Base-by-base conservation (phyloP, 345 rosid species). In the Mercurialis annua region DNA sequence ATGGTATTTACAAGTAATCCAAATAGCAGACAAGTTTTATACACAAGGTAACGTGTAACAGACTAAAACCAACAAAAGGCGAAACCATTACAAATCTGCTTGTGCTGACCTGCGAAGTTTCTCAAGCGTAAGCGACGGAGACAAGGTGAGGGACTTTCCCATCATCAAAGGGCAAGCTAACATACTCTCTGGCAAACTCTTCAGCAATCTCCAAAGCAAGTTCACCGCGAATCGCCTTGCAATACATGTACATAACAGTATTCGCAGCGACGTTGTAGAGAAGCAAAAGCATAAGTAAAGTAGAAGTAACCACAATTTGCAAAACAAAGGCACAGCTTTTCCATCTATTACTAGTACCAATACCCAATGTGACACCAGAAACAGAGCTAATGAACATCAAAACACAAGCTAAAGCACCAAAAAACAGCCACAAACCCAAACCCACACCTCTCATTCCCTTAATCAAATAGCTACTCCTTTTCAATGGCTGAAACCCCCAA, bases 161-260 rank as follows among this genome's bases (percentile, higher is more conserved):
- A 21, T 84, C 85, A 52, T 84, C 90, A 67, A 87, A 86, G 58
- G 97, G 98, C 80, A 90, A 81, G 42, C 92, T 83, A 3, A 84
- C 84, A 48, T 87, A 88, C 46, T 84, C 88, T 47, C 81, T 70
- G 0, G 87, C 81, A 72, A 88, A 83, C 66, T 90, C 94, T 70
- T 84, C 82, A 5, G 92, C 94, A 12, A 92, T 87, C 82, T 87
- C 85, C 76, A 64, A 74, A 17, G 83, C 95, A 47, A 88, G 83
- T 80, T 92, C 90, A 2, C 94, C 94, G 21, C 82, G 83, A 12
- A 68, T 44, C 51, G 94, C 92, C 73, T 86, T 88, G 60, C 92
- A 84, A 60, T 82, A 74, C 82, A 88, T 84, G 54, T 87, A 88
- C 75, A 88, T 63, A 62, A 93, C 89, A 1, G 86, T 79, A 16